Percentiles rank a stretch among this genome's conserved stretches.
phyloP scores from a whole-genome alignment of 768 basidiomycete genomes.

The Leccinum disarticulatum region DNA sequence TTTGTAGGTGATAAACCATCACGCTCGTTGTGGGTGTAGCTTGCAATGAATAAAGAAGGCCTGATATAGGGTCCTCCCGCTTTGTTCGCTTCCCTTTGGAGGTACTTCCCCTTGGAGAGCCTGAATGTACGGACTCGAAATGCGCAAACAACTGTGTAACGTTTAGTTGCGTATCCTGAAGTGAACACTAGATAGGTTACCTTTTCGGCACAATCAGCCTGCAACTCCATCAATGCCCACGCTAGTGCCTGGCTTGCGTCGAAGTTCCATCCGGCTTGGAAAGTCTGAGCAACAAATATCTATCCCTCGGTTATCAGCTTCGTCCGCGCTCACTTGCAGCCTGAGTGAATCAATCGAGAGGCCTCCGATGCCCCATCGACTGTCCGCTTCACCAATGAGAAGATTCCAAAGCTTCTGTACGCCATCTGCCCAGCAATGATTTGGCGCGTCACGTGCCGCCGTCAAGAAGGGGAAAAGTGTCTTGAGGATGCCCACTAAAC shows the following conservation, averaged over 20 bases:
- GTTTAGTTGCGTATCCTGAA: constrained; percentile 5
- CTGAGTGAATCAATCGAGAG: constrained; percentile 67
- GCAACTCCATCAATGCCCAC: constrained; percentile 79
- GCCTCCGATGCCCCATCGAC: constrained; percentile 61
- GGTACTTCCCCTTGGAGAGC: constrained; percentile 32
- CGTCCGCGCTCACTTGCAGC: constrained; percentile 41
- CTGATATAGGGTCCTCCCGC: constrained; percentile 57
- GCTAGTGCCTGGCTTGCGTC: constrained; percentile 64
- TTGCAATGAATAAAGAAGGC: constrained; percentile 53
- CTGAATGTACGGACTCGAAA: constrained; percentile 53
- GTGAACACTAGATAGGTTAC: constrained; percentile 36
- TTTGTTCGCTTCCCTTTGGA: constrained; percentile 50
- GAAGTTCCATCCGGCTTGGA: constrained; percentile 74
- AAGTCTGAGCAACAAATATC: constrained; percentile 68
- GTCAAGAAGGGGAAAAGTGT: constrained; percentile 72
- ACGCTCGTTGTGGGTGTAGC: constrained; percentile 31
- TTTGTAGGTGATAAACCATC: constrained; percentile 61
- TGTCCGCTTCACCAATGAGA: constrained; percentile 63
- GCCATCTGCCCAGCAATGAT: constrained; percentile 45
- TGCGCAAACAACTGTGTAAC: constrained; percentile 55
- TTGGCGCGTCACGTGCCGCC: constrained; percentile 31
- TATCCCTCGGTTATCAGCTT: constrained; percentile 32
- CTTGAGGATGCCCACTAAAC: constrained; percentile 70
- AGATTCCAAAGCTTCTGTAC: constrained; percentile 53
- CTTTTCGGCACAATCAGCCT: constrained; percentile 73